Evolutionary conservation across 2,329 filamentous ascomycete genomes (phyloP), one percentile per base, ranked within the genome.

Genomic region (Colletotrichum sp.): DNA sequence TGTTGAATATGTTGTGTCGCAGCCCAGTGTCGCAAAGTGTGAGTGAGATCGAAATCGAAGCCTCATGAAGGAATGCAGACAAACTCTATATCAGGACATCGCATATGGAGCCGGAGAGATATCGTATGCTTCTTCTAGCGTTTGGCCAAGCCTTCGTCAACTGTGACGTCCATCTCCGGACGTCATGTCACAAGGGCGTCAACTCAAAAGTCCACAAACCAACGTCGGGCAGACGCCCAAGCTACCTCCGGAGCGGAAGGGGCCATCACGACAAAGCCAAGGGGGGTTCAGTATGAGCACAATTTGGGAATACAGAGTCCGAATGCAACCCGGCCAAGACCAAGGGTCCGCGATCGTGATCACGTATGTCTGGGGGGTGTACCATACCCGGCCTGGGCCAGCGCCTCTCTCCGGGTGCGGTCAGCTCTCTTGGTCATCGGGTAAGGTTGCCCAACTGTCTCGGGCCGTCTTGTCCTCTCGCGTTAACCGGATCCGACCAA

Each of bases 81-180:
- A 75, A 75, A 75, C 44, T 73, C 74, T 75, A 75, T 75, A 75
- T 75, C 48, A 75, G 70, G 57, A 73, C 59, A 68, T 32, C 19
- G 60, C 9, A 48, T 36, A 32, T 64, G 3, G 9, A 22, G 32
- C 13, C 11, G 39, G 59, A 6, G 15, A 66, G 28, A 63, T 73
- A 73, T 68, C 64, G 73, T 68, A 28, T 59, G 52, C 63, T 32
- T 36, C 27, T 57, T 59, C 15, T 48, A 64, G 39, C 22, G 36
- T n/a, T 32, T 48, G 16, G 36, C 57, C 70, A 75, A 75, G 70
- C 59, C 16, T 36, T 12, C 8, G 8, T 60, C 28, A 25, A 59
- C 28, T 36, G 27, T 69, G 70, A 44, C 48, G 28, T 73, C 74
- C 74, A 76, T 73, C 57, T 74, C 74, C 74, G 74, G 74, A 68